Evolutionary conservation across 306 rosid species (phyloP), one percentile per base, ranked within the genome.

Genomic region (Myrica gale): DNA sequence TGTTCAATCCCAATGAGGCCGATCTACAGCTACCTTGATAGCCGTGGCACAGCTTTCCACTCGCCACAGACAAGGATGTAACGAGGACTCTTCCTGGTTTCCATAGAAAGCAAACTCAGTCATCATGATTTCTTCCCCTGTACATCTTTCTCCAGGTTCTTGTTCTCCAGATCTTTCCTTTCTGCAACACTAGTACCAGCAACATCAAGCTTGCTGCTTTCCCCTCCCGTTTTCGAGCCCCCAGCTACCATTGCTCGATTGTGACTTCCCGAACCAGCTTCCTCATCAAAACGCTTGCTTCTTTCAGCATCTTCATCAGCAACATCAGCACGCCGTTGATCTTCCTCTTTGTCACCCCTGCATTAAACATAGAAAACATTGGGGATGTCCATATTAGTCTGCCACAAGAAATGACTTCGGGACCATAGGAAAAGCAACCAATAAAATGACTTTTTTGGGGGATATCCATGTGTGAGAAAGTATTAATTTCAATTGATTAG

Each of bases 301-400:
- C 66, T 77, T 43, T 69, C 83, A 45, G 82, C 77, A 23, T 83
- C 84, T 85, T 85, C 90, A 19, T 81, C 84, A 0, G 68, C 90
- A 58, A 83, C 78, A 78, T 70, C 84, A 61, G 81, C 85, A 56
- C 67, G 73, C 11, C n/a, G 65, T 57, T 67, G 86, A 73, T 78
- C 74, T 79, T 81, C 90, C 16, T 84, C 88, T 75, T 73, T 89
- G 52, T 91, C 86, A 62, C 92, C 91, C 80, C 98, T 94, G 86
- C 86, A 74, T 53, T 77, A 69, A 20, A 9, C 6, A 17, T 4
- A 7, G 37, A 66, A 76, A 72, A 71, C 19, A 42, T 68, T 77
- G 69, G 53, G 52, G 63, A 57, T 7, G 52, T 4, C 74, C 58
- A 12, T 61, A 13, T 55, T 48, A 43, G 60, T 62, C 53, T 50